Evolutionary conservation across 106 monocot genomes (phyloP), one percentile per base, ranked within the genome.

Genomic region (Apostasia ramifera): DNA sequence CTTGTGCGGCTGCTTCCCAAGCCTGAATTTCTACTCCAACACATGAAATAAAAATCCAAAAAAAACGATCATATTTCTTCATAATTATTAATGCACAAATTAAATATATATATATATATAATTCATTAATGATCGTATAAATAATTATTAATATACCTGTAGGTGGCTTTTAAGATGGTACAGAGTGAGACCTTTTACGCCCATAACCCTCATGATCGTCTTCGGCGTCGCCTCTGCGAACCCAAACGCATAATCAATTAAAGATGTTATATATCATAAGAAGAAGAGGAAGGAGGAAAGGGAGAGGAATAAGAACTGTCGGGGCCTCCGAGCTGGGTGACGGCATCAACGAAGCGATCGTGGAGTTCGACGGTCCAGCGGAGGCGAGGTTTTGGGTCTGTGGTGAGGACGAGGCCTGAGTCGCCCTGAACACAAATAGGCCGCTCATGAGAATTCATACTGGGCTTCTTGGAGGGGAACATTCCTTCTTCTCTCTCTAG

Each of bases 1-100:
- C 50, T 90, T 90, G 57, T 82, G 85, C 37, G 85, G 85, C 68
- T 90, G 89, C 76, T 85, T 90, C 76, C 89, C 89, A 2, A 90
- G 68, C 59, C 89, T 75, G 67, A 83, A 90, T 78, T 90, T 90
- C 89, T 90, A 45, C 40, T 37, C 40, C 8, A 9, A 10, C 3
- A 41, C 41, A 40, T 3, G 40, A 61, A 42, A 61, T 61, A 61
- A 10, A 61, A 61, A 42, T 4, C 3, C 3, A 2, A 43, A 61
- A 41, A 43, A 2, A 1, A 42, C 13, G 7, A 61, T 41, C 12
- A 6, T 61, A 4, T 1, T 59, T 2, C 4, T 2, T 56, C 3
- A 38, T 59, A 59, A 5, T 15, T 37, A 59, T 38, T 61, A 2
- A 10, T 40, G 26, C 26, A 61, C 8, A 42, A 61, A 61, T 61